phyloP scores from a whole-genome alignment of 163 green algal genomes.

The Chlorella variabilis region DNA sequence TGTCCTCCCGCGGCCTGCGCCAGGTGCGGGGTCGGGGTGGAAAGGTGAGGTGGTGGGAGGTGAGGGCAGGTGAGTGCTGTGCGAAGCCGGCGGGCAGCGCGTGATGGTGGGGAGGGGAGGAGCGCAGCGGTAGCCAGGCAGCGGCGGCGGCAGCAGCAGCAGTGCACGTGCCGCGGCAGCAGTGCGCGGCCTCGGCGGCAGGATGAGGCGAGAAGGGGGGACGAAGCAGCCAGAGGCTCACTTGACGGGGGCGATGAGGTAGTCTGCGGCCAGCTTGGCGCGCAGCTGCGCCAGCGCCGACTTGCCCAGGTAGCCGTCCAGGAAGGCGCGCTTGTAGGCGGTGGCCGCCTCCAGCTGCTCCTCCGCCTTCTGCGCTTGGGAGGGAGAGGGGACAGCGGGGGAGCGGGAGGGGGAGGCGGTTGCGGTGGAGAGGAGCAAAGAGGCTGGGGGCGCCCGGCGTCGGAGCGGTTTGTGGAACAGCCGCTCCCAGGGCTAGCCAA shows the following conservation, averaged over 20 bases:
- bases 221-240: conserved; percentile 16
- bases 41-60: not conserved
- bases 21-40: no score
- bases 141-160: no score
- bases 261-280: conserved; percentile 73
- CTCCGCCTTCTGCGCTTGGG: conserved; percentile 51
- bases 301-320: conserved; percentile 72
- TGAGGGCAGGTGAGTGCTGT: no score
- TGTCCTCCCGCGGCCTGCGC: conserved; percentile 34
- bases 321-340: conserved; percentile 74
- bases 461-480: no score
- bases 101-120: no score
- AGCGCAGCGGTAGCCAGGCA: no score
- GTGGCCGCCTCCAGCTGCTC: conserved; percentile 69
- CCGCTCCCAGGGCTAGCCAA: no score
- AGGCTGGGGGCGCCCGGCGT: no score
- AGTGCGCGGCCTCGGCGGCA: no score
- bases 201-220: no score
- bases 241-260: conserved; percentile 47
- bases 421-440: not conserved
- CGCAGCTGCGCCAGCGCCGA: conserved; percentile 79
- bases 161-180: no score
- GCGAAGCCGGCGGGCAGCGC: no score
- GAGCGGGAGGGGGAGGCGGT: not conserved
- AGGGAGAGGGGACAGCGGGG: not conserved